phyloP scores from a whole-genome alignment of 2,329 filamentous ascomycete genomes.

The Aspergillus tanneri region DNA sequence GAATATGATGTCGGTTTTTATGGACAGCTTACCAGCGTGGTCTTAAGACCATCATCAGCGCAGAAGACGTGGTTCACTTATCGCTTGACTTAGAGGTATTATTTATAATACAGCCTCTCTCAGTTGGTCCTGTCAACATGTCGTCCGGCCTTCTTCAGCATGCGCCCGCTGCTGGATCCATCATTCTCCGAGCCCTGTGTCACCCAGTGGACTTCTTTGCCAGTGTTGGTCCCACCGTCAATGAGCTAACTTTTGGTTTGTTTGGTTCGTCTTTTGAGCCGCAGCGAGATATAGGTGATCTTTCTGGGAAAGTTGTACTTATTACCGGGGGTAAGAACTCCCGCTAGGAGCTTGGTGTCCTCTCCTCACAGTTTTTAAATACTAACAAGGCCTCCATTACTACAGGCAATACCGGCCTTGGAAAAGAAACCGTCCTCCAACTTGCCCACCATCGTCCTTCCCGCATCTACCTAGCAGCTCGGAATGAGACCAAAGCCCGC shows the following conservation, averaged over 20 bases:
- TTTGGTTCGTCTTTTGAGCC: conserved; percentile 43
- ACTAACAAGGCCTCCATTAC: conserved; percentile 1
- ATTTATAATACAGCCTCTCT: too few relatives aligned
- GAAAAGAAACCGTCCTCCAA: conserved; percentile 48
- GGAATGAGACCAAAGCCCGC: conserved; percentile 45
- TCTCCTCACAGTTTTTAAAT: neutral
- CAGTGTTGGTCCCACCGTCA: conserved; percentile 37
- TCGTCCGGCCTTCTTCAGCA: conserved; percentile 1
- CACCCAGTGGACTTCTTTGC: conserved; percentile 32
- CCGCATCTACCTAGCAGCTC: conserved; percentile 57
- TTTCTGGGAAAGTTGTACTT: conserved; percentile 52
- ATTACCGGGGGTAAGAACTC: conserved; percentile 50
- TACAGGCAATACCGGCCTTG: conserved; percentile 48
- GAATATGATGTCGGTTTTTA: too few relatives aligned
- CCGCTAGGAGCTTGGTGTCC: neutral
- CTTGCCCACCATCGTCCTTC: conserved; percentile 53
- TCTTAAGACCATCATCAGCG: neutral
- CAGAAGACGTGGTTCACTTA: too few relatives aligned
- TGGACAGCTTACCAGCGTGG: too few relatives aligned
- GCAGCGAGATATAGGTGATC: conserved; percentile 45
- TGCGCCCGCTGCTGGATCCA: conserved; percentile 12
- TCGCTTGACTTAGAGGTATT: too few relatives aligned
- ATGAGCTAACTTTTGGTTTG: conserved; percentile 35
- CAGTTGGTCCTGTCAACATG: neutral
- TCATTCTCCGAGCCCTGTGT: conserved; percentile 24